These are phyloP conservation scores for Talaromyces rugulosus DNA, from an alignment of 2,329 filamentous ascomycete genomes.

Conservation along the genomic window DNA sequence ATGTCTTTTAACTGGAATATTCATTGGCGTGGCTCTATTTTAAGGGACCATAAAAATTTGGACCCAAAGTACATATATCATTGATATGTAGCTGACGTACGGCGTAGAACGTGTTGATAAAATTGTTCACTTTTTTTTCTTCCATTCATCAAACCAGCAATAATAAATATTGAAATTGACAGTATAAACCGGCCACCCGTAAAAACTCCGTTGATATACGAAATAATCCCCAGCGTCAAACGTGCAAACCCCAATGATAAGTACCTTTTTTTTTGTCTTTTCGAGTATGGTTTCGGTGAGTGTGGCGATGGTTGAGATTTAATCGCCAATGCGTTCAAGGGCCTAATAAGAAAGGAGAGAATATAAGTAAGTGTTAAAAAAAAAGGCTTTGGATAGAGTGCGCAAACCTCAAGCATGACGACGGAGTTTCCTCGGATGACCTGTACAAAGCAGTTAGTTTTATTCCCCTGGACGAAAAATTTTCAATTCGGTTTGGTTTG, in stretches of 20 bases:
- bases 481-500: neutral
- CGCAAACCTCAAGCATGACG: slow-evolving; percentile 83
- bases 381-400: neutral
- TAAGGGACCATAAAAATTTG: neutral
- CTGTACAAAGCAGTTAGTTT: slow-evolving; percentile 37
- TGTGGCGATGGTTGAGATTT: slow-evolving; percentile 19
- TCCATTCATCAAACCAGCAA: slow-evolving; percentile 3
- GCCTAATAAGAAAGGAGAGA: slow-evolving; percentile 21
- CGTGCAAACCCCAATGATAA: neutral
- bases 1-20: neutral
- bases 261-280: neutral
- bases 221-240: slow-evolving; percentile 2
- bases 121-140: neutral
- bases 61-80: neutral
- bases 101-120: neutral
- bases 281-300: neutral
- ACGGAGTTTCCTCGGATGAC: slow-evolving; percentile 97
- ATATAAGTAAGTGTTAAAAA: neutral
- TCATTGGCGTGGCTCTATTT: neutral
- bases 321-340: slow-evolving; percentile 40
- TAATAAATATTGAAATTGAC: neutral
- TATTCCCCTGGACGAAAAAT: neutral
- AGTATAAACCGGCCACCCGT: slow-evolving; percentile 10
- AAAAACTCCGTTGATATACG: slow-evolving; percentile 10
- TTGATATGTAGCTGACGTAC: neutral